Conservation (phyloP, 768 basidiomycete genomes). For the Sporobolomyces phaffii region DNA sequence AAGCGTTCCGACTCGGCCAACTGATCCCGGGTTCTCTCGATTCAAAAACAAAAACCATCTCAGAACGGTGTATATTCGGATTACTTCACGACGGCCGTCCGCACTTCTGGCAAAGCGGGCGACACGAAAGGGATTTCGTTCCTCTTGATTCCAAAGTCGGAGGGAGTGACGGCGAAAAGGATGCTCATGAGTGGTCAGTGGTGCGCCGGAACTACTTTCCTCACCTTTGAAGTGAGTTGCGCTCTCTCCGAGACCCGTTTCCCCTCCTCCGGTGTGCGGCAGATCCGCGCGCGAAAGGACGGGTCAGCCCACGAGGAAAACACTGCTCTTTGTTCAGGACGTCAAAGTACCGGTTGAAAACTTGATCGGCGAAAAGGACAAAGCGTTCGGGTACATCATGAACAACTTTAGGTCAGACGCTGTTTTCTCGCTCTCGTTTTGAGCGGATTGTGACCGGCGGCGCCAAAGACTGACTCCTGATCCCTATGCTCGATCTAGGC, state of each 20-base stretch:
- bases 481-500: too few relatives aligned
- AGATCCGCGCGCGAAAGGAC: too few relatives aligned
- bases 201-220: slow-evolving; percentile 38
- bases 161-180: slow-evolving; percentile 17
- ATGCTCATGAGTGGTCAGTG: slow-evolving; percentile 27
- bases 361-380: slow-evolving; percentile 41
- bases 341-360: slow-evolving; percentile 44
- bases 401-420: slow-evolving; percentile 30
- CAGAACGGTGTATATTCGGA: slow-evolving; percentile 40
- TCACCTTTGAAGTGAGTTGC: slow-evolving; percentile 37
- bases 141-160: slow-evolving; percentile 33
- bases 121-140: slow-evolving; percentile 39
- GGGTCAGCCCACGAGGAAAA: too few relatives aligned
- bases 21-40: too few relatives aligned
- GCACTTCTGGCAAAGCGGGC: slow-evolving; percentile 41
- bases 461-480: too few relatives aligned
- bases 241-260: too few relatives aligned
- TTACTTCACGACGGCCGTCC: slow-evolving; percentile 45
- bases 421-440: too few relatives aligned
- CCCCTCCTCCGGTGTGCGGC: too few relatives aligned
- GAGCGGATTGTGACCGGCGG: too few relatives aligned
- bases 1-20: too few relatives aligned
- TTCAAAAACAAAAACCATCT: too few relatives aligned
- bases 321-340: slow-evolving; percentile 16
- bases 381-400: slow-evolving; percentile 44